Evolutionary conservation across 352 stramenopile species (phyloP).

Genomic region (Phytophthora cactorum): DNA sequence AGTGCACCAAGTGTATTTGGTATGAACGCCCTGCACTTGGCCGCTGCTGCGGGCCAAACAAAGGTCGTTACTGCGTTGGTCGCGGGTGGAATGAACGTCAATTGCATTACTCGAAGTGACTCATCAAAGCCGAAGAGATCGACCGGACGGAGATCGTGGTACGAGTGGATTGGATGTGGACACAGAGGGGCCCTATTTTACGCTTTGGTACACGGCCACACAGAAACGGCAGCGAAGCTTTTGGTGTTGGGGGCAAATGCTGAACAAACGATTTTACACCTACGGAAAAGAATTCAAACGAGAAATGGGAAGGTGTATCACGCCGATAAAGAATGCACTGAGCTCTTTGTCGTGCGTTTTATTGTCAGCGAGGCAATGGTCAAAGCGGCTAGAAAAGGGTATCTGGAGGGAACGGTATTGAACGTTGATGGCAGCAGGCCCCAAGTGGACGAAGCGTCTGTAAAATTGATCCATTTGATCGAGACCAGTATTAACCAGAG

Average conservation of each 20-base stretch:
- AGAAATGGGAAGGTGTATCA: not conserved
- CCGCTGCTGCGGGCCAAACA: slow-evolving; percentile 54
- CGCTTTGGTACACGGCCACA: slow-evolving; percentile 58
- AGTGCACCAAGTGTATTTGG: slow-evolving; percentile 36
- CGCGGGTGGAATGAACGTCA: slow-evolving; percentile 64
- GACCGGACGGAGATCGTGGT: slow-evolving; percentile 6
- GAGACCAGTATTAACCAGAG: slow-evolving; percentile 52
- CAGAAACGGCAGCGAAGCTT: slow-evolving; percentile 60
- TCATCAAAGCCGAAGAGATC: slow-evolving; percentile 14
- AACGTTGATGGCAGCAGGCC: not conserved
- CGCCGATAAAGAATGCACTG: not conserved
- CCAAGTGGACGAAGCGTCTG: slow-evolving; percentile 12
- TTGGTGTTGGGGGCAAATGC: slow-evolving; percentile 60
- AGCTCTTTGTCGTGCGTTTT: slow-evolving; percentile 30
- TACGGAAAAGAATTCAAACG: slow-evolving; percentile 5
- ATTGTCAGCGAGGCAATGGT: slow-evolving; percentile 34
- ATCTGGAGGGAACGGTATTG: slow-evolving; percentile 3
- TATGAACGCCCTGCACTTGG: slow-evolving; percentile 62
- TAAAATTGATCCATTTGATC: slow-evolving; percentile 44
- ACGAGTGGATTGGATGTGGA: slow-evolving; percentile 29
- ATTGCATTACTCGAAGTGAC: slow-evolving; percentile 31
- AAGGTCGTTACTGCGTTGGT: slow-evolving; percentile 47
- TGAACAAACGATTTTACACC: slow-evolving; percentile 49
- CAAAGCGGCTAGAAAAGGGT: slow-evolving; percentile 25
- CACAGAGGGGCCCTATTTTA: slow-evolving; percentile 53